phyloP scores from a whole-genome alignment of 1,139 yeast genomes.

The Yamadazyma blattariae region DNA sequence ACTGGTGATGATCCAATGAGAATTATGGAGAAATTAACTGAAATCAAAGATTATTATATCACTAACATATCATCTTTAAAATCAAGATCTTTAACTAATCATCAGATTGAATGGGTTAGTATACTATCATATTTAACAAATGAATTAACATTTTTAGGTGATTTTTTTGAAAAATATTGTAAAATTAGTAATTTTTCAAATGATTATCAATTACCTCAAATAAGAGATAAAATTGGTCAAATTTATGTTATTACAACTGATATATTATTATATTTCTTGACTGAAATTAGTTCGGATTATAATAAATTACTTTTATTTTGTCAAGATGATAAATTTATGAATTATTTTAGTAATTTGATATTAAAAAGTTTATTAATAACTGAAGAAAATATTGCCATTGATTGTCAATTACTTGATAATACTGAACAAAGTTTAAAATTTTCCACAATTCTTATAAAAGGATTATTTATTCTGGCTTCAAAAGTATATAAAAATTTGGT shows the following conservation, averaged over 20 bases:
- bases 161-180: background rate
- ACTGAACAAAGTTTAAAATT: conserved; percentile 1
- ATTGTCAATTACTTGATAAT: conserved; percentile 6
- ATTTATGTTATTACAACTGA: conserved; percentile 1
- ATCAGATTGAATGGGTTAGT: background rate
- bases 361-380: background rate
- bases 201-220: background rate
- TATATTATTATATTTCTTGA: conserved; percentile 3
- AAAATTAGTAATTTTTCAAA: background rate
- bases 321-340: background rate
- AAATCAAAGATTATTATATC: conserved; percentile 1
- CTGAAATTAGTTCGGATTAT: background rate
- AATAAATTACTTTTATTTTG: background rate
- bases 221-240: background rate
- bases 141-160: background rate
- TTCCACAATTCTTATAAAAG: conserved; percentile 1
- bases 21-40: too few species aligned
- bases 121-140: background rate
- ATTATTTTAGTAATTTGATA: background rate
- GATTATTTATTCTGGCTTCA: background rate
- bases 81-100: background rate
- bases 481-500: background rate
- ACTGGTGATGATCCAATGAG: too few species aligned
- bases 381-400: conserved; percentile 3
- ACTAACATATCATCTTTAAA: background rate